Base-by-base conservation (phyloP, 441 rosid species). In the Geranium incanum region DNA sequence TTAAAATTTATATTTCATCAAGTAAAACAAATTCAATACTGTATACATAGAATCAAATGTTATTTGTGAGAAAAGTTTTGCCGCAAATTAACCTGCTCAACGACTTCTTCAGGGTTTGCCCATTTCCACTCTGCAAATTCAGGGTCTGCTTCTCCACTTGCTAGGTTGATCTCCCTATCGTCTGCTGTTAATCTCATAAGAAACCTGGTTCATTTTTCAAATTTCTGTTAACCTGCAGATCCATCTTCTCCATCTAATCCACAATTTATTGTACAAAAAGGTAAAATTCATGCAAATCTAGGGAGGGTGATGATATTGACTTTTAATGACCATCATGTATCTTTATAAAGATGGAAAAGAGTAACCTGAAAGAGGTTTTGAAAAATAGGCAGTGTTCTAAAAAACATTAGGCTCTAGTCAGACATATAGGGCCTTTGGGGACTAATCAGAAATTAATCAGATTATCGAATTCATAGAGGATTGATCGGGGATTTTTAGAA, bases 121-220 rank as follows among this genome's bases (percentile, higher is more conserved):
- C 98, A 94, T 77, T 91, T 94, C 98, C 98, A 91, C 83, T 94
- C 97, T 1, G 96, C 81, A 76, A 93, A 93, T 83, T 89, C 98
- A 13, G 90, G 86, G 16, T 89, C 98, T 15, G 87, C 88, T 83
- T 84, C 96, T 13, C 87, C 89, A 43, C 78, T 88, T 38, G 84
- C 93, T 70, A 94, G 72, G 83, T 94, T 91, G 81, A 91, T 85
- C 87, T 94, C 95, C 37, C 88, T 86, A 57, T 91, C 95, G 41
- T 88, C 96, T 52, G 79, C 80, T 9, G 83, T 88, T 67, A 89
- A 77, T 76, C 88, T 87, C 88, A 90, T 83, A 8, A 94, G 86
- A 75, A 88, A 94, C 97, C 97, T 94, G 86, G 86, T 48, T 1
- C 39, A 19, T 70, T 68, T 66, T 66, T 71, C 68, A 41, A 5